Conservation (phyloP, 2,329 filamentous ascomycete genomes). For the Coniochaeta sp. region DNA sequence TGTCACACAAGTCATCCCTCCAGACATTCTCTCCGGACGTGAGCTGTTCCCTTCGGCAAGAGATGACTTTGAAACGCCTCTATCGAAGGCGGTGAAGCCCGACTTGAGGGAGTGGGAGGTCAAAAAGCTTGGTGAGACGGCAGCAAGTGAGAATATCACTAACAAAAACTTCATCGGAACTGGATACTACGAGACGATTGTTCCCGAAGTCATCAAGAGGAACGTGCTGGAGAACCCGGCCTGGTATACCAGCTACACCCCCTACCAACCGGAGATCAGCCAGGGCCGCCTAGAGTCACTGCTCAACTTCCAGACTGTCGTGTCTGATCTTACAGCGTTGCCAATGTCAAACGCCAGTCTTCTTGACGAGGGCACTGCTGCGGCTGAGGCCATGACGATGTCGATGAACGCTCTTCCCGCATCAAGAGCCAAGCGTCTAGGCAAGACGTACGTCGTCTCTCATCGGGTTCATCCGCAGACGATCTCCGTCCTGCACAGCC, state of each 20-base stretch:
- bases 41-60: conserved; percentile 49
- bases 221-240: conserved; percentile 89
- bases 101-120: conserved; percentile 54
- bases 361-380: conserved; percentile 85
- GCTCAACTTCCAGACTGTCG: conserved; percentile 92
- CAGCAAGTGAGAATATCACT: conserved; percentile 26
- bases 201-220: conserved; percentile 83
- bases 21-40: conserved; percentile 65
- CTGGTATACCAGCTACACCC: conserved; percentile 98
- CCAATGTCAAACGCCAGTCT: conserved; percentile 87
- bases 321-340: conserved; percentile 79
- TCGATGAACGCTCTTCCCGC: conserved; percentile 69
- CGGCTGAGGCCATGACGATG: conserved; percentile 92
- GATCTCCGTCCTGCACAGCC: conserved; percentile 72
- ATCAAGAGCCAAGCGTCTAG: conserved; percentile 63
- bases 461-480: conserved; percentile 80
- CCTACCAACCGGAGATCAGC: conserved; percentile 95
- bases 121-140: conserved; percentile 30
- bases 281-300: conserved; percentile 88
- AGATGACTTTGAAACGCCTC: conserved; percentile 28
- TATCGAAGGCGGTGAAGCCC: conserved; percentile 24
- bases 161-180: conserved; percentile 71
- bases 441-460: conserved; percentile 80
- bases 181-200: conserved; percentile 82
- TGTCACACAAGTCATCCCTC: conserved; percentile 74